Percentiles rank a stretch among this genome's conserved stretches.
Evolutionary conservation across 2,329 filamentous ascomycete species (phyloP).

Genomic region (Paraconiothyrium sp.): DNA sequence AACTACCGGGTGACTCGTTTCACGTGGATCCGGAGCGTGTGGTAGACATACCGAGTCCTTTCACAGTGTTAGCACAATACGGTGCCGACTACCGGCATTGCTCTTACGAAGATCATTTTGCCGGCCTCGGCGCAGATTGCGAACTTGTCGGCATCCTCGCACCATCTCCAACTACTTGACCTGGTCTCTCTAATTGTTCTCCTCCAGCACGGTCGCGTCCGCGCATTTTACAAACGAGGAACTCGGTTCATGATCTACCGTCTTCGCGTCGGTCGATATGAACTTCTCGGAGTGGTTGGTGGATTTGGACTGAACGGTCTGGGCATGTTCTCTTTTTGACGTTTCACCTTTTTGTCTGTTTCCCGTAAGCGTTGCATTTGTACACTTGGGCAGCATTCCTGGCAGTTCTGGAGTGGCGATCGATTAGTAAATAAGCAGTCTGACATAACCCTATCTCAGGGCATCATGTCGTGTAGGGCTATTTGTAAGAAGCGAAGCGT

Average conservation of each 20-base stretch:
- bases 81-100: neutral
- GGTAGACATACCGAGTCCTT: neutral
- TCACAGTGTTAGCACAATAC: neutral
- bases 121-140: neutral
- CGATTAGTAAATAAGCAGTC: neutral
- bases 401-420: constrained; percentile 8
- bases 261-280: neutral
- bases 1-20: neutral
- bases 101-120: neutral
- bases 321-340: neutral
- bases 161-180: neutral
- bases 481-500: constrained; percentile 1
- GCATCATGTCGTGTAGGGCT: neutral
- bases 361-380: constrained; percentile 8
- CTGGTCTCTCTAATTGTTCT: neutral
- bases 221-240: neutral
- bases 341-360: neutral
- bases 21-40: neutral
- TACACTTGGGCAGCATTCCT: constrained; percentile 3
- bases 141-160: neutral
- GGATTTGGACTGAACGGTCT: neutral
- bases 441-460: neutral
- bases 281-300: neutral
- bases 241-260: neutral
- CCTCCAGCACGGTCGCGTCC: neutral